Evolutionary conservation across 768 basidiomycete genomes (phyloP), one percentile per base, ranked within the genome.

Genomic region (Boletus sp.): DNA sequence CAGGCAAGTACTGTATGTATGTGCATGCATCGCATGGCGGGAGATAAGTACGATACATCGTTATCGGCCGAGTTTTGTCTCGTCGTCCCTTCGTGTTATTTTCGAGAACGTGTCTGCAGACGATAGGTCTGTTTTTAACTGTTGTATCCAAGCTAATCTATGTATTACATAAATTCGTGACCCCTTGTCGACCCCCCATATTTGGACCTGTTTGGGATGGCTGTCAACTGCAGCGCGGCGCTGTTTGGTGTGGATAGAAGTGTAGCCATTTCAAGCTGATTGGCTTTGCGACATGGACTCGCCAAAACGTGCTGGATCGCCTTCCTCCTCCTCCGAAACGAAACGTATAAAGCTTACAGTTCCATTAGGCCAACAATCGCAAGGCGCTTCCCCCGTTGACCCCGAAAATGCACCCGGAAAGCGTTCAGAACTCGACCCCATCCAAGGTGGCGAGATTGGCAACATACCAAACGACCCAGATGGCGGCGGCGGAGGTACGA

Each of bases 391-490:
- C 5, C 82, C 85, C 20, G 88, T 92, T 14, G 91, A 94, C 75
- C 86, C 87, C 24, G 86, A 92, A 57, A 78, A 78, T 55, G 92
- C 92, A 24, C 80, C 82, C 0, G 94, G 94, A 62, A 95, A 94
- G 75, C 89, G 92, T 62, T 83, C 84, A 70, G 94, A 95, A 74
- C 83, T 91, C 55, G 92, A 94, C 65, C 93, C 93, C 47, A 79
- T 94, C 56, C 80, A 84, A 60, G 84, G 85, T 45, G 83, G 84
- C 18, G 91, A 94, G 62, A 81, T 94, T 62, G 88, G 81, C 37
- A 95, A 94, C 75, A 75, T 94, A 35, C 78, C 77, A 50, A 64
- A 73, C 11, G 73, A 75, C 39, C 66, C 71, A 24, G 64, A 65
- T n/a, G 60, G 67, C 20, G 60, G 65, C 1, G 60, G 62, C 0